Evolutionary conservation across 768 basidiomycete genomes (phyloP), one percentile per base, ranked within the genome.

Genomic region (Rubroboletus satanas): DNA sequence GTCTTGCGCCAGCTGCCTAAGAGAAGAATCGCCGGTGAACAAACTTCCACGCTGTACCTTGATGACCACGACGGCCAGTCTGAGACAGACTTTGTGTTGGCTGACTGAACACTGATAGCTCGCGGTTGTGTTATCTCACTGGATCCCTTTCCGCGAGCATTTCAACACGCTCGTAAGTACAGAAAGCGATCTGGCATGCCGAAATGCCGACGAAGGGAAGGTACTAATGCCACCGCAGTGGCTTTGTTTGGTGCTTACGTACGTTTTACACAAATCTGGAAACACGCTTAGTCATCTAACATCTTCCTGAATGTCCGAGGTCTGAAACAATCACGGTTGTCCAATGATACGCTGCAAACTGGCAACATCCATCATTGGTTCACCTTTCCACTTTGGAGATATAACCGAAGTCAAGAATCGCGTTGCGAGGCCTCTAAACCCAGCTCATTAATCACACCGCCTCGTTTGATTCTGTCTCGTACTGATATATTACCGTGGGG

Each of bases 401-500:
- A 38, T 37, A 28, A 47, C 21, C 33, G 42, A 53, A 21, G 33
- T 26, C 41, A 37, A 41, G 42, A 29, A 49, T 28, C 33, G 9
- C 28, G 44, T 14, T 38, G 45, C n/a, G 35, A 23, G 28, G 49
- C 36, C 59, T 45, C 58, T 28, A 41, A 37, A 36, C n/a, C 17
- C 53, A 36, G 35, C 23, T 57, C 33, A 52, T 45, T 39, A 43
- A 46, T 59, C 47, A 66, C 64, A 56, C 54, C 12, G 31, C 51
- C 39, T 29, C 33, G 41, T 37, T 37, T 2, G 17, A 14, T 41
- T 38, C 26, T 43, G 26, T 36, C 18, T 10, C 43, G 58, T 7
- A 33, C 18, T 17, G 28, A 45, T 47, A 33, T 57, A 49, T 58
- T 18, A 50, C 45, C 38, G 50, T 45, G 56, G 35, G 33, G 32